These are phyloP conservation scores for Castanospermum australe DNA, from an alignment of 306 rosid species.

Conservation along the genomic window DNA sequence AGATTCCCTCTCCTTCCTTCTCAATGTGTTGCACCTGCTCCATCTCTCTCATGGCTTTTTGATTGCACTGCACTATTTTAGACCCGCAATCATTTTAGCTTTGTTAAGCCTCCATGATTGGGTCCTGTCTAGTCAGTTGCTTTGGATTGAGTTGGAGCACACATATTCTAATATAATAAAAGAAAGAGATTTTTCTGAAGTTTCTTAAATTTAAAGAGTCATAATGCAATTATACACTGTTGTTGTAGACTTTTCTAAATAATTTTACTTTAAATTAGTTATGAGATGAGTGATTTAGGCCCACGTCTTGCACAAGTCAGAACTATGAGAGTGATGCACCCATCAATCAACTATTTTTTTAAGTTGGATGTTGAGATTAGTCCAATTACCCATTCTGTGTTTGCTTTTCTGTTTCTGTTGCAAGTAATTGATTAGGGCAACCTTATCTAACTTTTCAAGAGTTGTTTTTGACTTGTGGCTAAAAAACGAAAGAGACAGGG, in stretches of 20 bases:
- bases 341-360: neutral
- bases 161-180: no score
- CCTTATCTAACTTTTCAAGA: neutral
- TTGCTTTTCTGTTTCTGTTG: slow-evolving; percentile 5
- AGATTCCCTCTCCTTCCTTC: neutral
- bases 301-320: neutral
- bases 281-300: no score
- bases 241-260: neutral
- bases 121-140: no score
- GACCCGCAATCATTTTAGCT: no score
- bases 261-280: neutral
- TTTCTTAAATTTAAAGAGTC: neutral
- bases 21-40: neutral
- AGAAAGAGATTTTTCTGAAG: neutral
- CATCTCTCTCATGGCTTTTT: slow-evolving; percentile 4
- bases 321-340: neutral
- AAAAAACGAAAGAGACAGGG: neutral
- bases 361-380: neutral
- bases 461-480: neutral
- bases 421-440: neutral
- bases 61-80: slow-evolving; percentile 4
- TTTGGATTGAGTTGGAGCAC: no score
- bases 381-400: neutral
- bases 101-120: no score
- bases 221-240: neutral